Evolutionary conservation across 306 rosid species (phyloP).

Genomic region (Prunus campanulata): DNA sequence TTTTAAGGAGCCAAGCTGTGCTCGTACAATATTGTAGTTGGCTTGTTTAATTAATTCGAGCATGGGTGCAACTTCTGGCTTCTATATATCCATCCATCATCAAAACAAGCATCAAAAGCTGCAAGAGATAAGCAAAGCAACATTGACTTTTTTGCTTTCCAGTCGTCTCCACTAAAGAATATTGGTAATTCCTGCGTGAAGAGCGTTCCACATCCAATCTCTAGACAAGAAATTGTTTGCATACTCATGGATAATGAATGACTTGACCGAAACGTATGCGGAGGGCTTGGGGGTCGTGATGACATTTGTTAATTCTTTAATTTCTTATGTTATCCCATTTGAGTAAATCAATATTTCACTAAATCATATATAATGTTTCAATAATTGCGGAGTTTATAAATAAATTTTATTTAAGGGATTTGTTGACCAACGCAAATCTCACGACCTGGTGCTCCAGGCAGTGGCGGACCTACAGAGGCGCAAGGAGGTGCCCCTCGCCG

Average conservation of each 20-base stretch:
- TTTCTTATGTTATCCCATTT: not conserved
- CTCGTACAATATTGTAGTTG: too few species aligned
- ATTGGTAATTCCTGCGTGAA: not conserved
- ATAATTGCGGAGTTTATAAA: too few species aligned
- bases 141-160: conserved; percentile 11
- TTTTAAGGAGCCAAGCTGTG: too few species aligned
- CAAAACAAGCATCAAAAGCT: conserved; percentile 26
- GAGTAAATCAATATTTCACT: not conserved
- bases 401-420: too few species aligned
- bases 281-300: not conserved
- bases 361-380: not conserved
- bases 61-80: conserved; percentile 12
- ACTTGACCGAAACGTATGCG: not conserved
- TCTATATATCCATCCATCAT: not conserved
- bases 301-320: not conserved
- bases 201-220: not conserved
- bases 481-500: too few species aligned
- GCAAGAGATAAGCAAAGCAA: conserved; percentile 17
- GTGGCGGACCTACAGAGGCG: too few species aligned
- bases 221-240: not conserved
- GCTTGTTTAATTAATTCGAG: not conserved
- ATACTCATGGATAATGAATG: too few species aligned
- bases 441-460: too few species aligned
- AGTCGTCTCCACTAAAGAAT: conserved; percentile 10
- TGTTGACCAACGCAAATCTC: too few species aligned